These are phyloP conservation scores for Ophiostoma sp. DNA, from an alignment of 2,329 filamentous ascomycete genomes.

Conservation along the genomic window DNA sequence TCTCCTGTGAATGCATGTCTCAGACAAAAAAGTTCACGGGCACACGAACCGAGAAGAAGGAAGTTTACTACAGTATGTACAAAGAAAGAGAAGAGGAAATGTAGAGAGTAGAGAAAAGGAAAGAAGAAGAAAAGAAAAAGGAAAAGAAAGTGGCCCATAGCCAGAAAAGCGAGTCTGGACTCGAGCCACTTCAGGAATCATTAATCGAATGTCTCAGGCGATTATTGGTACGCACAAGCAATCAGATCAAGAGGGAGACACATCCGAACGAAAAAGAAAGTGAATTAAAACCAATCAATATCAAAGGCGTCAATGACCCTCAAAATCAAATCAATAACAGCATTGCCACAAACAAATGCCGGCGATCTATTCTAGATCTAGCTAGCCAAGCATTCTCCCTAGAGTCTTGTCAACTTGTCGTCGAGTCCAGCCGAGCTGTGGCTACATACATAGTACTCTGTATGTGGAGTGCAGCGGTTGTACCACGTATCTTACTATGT, in stretches of 20 bases:
- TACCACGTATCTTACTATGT: no score
- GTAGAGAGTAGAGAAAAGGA: background rate
- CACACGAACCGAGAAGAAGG: slow-evolving; percentile 3
- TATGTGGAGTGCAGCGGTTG: background rate
- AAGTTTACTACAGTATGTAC: no score
- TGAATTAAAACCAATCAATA: background rate
- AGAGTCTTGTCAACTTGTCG: background rate
- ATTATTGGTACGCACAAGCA: background rate
- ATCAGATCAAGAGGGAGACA: background rate
- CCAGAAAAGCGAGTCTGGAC: background rate
- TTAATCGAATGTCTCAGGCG: background rate
- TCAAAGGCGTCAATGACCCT: no score
- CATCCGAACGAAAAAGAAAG: background rate
- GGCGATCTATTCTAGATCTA: background rate
- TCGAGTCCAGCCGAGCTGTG: background rate
- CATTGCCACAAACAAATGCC: background rate
- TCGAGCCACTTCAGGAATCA: background rate
- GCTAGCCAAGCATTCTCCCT: background rate
- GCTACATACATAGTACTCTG: background rate
- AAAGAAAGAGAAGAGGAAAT: background rate
- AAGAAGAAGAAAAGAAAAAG: background rate
- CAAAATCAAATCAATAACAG: background rate
- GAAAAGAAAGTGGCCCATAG: background rate
- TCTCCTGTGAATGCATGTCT: slow-evolving; percentile 3
- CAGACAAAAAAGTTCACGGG: slow-evolving; percentile 1